Conservation (phyloP, 108 stramenopile species). For the Phaeodactylum tricornutum region DNA sequence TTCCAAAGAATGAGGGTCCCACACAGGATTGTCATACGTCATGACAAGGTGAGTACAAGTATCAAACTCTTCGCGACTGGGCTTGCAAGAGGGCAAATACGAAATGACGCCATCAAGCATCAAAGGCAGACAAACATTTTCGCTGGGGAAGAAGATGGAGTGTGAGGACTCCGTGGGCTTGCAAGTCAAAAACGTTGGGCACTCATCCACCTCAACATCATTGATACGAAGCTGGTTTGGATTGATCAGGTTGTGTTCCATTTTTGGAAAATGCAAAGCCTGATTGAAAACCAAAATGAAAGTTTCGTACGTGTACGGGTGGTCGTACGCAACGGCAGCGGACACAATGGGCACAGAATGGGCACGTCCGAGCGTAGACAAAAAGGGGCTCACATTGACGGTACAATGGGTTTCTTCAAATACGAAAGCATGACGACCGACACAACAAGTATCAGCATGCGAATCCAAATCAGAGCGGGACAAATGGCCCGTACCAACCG, state of each 20-base stretch:
- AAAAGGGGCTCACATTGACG: constrained; percentile 10
- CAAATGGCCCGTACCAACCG: too few relatives aligned
- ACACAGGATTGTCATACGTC: too few relatives aligned
- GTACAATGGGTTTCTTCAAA: constrained; percentile 1
- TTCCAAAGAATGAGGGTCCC: too few relatives aligned
- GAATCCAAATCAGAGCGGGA: constrained; percentile 16
- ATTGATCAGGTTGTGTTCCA: constrained; percentile 18
- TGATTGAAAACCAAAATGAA: constrained; percentile 22
- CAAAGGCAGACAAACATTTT: too few relatives aligned
- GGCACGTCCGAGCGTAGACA: background rate
- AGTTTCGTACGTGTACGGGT: constrained; percentile 11
- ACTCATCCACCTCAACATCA: constrained; percentile 17
- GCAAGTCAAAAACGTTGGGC: constrained; percentile 5
- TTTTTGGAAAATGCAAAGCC: constrained; percentile 14
- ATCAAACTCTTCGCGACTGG: too few relatives aligned
- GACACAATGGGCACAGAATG: constrained; percentile 16
- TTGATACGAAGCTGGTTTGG: constrained; percentile 25
- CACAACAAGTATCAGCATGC: constrained; percentile 22
- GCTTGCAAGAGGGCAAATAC: too few relatives aligned
- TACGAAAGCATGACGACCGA: constrained; percentile 7
- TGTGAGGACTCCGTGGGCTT: too few relatives aligned
- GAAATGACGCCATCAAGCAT: too few relatives aligned
- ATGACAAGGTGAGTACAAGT: too few relatives aligned
- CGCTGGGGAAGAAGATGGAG: too few relatives aligned
- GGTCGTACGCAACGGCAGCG: constrained; percentile 20